Percentiles rank a stretch among this genome's conserved stretches.
These are phyloP conservation scores for Thielaviopsis musarum DNA, from an alignment of 2,329 filamentous ascomycete species.

Conservation along the genomic window DNA sequence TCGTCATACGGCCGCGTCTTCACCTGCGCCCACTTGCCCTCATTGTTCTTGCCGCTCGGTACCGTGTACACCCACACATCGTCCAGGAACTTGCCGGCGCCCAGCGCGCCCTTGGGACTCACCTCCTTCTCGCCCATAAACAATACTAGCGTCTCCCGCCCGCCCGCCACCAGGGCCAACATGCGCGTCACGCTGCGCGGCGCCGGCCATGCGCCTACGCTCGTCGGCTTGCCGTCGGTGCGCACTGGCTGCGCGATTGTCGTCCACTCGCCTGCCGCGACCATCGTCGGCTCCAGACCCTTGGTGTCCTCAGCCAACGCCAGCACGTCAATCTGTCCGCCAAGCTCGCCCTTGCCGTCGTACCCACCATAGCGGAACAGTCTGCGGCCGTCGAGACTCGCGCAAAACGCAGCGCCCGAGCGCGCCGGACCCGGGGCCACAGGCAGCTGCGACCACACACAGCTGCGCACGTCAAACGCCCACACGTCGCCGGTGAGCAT, in stretches of 20 bases:
- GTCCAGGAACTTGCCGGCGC: conserved; percentile 35
- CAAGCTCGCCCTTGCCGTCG: conserved; percentile 52
- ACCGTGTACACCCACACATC: conserved; percentile 51
- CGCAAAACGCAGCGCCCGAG: conserved; percentile 50
- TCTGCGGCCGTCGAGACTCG: conserved; percentile 33
- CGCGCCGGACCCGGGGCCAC: conserved; percentile 49
- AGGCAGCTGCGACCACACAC: conserved; percentile 51
- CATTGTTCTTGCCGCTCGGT: conserved; percentile 33
- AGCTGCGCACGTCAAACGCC: conserved; percentile 52
- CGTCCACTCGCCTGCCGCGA: conserved; percentile 37
- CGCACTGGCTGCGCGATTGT: conserved; percentile 26
- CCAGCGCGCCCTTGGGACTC: conserved; percentile 30
- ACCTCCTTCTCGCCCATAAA: conserved; percentile 40
- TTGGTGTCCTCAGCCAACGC: conserved; percentile 35
- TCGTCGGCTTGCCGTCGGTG: neutral
- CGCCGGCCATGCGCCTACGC: conserved; percentile 4
- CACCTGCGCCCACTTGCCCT: conserved; percentile 41
- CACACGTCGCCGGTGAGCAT: conserved; percentile 53
- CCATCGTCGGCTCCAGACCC: conserved; percentile 32
- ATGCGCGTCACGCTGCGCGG: conserved; percentile 27
- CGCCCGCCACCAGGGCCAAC: conserved; percentile 39
- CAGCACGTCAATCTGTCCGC: conserved; percentile 53
- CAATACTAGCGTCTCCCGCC: conserved; percentile 45
- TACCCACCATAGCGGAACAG: conserved; percentile 71
- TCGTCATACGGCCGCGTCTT: conserved; percentile 32